Evolutionary conservation across 148 eudicot species (phyloP), one percentile per base, ranked within the genome.

Genomic region (Beta vulgaris): DNA sequence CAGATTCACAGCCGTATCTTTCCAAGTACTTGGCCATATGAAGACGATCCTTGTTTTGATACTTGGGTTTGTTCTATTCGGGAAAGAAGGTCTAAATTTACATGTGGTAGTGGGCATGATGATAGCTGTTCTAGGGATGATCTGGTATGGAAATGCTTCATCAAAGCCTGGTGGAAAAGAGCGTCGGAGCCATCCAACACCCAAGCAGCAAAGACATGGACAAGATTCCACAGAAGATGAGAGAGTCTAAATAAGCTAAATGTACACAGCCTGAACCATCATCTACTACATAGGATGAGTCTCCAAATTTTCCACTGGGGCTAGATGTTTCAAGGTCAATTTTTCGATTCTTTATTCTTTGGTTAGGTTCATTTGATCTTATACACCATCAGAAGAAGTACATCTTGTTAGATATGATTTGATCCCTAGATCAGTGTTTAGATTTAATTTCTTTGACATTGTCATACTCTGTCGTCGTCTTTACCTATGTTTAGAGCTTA

Each of bases 1-100:
- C 51, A 86, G 95, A 87, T 92, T 92, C 85, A 88, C 92, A 40
- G 95, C 97, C 5, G 95, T 92, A 40, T 86, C 97, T 2, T 91
- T 88, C 85, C 92, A 91, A 86, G 96, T 91, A 40, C 91, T 91
- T 13, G 91, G 96, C 70, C 97, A 92, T 75, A 92, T 92, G 97
- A 92, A 92, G 81, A 92, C 97, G 3, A 90, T 92, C 76, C 92
- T 92, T n/a, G 97, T 92, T 49, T 64, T 92, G 83, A 86, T 90
- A 70, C 89, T 92, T 11, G 97, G 94, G 23, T 92, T 90, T 76
- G 26, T 90, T 58, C 86, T 92, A 35, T 92, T 92, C 13, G 97
- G 97, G 12, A 90, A 82, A 81, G 97, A 88, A 73, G 97, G 94
- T 65, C 91, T 92, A 13, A 92, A 92, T 73, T 23, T 82, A 21